Evolutionary conservation across 2,329 filamentous ascomycete species (phyloP).

Genomic region (Aulographum hederae): DNA sequence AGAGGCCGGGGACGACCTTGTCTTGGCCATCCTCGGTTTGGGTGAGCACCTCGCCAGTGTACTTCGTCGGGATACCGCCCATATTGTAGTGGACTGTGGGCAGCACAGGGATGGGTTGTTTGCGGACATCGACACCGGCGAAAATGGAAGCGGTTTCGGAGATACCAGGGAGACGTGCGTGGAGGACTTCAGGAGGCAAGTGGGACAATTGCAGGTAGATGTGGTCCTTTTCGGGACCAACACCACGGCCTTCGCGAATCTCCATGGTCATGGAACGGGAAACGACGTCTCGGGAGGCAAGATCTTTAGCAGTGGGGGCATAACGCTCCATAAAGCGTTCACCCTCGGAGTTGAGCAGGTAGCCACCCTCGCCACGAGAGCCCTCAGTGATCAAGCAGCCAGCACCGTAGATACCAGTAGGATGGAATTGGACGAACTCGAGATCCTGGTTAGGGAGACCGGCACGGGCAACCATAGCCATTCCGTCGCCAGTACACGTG

Average conservation of each 20-base stretch:
- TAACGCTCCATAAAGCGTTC: conserved; percentile 99
- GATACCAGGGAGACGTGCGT: conserved; percentile 94
- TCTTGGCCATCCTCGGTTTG: conserved; percentile 75
- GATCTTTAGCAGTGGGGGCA: conserved; percentile 92
- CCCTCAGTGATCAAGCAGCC: conserved; percentile 97
- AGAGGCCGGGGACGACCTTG: conserved; percentile 84
- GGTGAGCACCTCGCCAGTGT: conserved; percentile 89
- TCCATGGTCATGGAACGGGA: conserved; percentile 97
- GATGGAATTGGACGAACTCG: conserved; percentile 99
- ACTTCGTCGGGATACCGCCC: conserved; percentile 95
- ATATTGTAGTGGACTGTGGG: conserved; percentile 99
- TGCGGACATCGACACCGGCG: conserved; percentile 87
- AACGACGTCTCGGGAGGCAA: conserved; percentile 89
- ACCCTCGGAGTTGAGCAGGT: conserved; percentile 91
- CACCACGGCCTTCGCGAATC: conserved; percentile 92
- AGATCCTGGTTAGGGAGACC: conserved; percentile 98
- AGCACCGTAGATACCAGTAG: conserved; percentile 96
- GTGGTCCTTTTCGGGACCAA: conserved; percentile 93
- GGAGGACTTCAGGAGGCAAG: conserved; percentile 75
- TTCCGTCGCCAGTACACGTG: conserved; percentile 96
- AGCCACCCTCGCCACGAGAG: conserved; percentile 93
- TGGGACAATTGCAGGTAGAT: conserved; percentile 97
- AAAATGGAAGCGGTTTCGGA: conserved; percentile 97
- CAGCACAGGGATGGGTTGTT: conserved; percentile 90
- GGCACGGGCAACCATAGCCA: conserved; percentile 97